These are phyloP conservation scores for Pseudocercospora cruenta DNA, from an alignment of 2,329 filamentous ascomycete genomes.

Conservation along the genomic window DNA sequence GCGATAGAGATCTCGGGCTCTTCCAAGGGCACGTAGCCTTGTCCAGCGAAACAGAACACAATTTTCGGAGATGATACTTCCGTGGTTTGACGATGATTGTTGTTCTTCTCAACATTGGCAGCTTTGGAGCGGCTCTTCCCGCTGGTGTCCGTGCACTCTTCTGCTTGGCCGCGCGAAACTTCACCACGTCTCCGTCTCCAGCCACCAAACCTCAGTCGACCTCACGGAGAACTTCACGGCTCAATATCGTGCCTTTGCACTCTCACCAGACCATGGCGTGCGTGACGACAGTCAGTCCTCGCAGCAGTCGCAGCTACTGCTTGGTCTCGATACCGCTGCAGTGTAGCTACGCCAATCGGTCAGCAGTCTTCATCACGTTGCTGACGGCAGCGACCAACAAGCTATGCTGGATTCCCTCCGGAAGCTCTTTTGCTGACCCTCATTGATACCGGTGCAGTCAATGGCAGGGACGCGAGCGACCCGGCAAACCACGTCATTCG, in stretches of 20 bases:
- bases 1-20: too few species aligned
- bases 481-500: neutral
- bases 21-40: too few species aligned
- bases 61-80: too few species aligned
- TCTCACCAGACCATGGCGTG: neutral
- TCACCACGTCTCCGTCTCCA: neutral
- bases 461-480: neutral
- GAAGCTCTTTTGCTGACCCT: neutral
- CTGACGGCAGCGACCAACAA: neutral
- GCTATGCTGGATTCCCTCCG: neutral
- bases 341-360: neutral
- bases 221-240: neutral
- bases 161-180: too few species aligned
- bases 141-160: neutral
- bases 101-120: neutral
- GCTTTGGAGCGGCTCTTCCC: neutral
- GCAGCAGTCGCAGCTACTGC: too few species aligned
- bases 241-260: neutral
- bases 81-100: neutral
- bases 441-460: neutral
- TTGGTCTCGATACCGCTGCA: too few species aligned
- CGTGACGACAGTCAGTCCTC: too few species aligned
- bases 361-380: neutral
- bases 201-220: neutral
- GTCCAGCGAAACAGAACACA: too few species aligned